Percentiles rank a stretch among this genome's conserved stretches.
phyloP scores from a whole-genome alignment of 768 basidiomycete species.

The Tulasnella sp. region DNA sequence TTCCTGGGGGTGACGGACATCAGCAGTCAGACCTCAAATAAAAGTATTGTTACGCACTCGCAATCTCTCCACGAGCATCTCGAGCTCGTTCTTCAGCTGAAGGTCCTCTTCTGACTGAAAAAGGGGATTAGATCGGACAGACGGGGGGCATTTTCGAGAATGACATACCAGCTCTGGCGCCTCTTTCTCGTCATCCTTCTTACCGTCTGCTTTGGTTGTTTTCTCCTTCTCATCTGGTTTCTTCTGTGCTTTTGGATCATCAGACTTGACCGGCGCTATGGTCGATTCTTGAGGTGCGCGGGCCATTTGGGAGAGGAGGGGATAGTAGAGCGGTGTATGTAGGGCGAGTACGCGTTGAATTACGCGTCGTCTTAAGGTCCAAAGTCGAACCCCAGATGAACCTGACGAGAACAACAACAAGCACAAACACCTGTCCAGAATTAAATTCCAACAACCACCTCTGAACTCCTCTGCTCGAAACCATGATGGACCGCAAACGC shows the following conservation, averaged over 20 bases:
- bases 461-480: neutral
- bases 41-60: conserved; percentile 54
- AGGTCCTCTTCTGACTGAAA: conserved; percentile 89
- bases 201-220: conserved; percentile 54
- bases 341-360: conserved; percentile 21
- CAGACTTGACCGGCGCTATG: conserved; percentile 52
- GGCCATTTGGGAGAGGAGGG: conserved; percentile 27
- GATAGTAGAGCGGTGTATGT: conserved; percentile 20
- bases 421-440: neutral
- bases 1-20: conserved; percentile 55
- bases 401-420: neutral
- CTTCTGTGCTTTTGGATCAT: conserved; percentile 72
- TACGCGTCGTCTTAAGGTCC: conserved; percentile 21
- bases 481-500: conserved; percentile 50
- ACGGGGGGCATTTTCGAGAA: neutral
- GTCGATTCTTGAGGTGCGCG: conserved; percentile 29
- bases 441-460: neutral
- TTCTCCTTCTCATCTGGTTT: conserved; percentile 45
- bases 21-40: neutral
- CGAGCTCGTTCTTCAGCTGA: conserved; percentile 88
- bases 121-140: conserved; percentile 2
- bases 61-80: conserved; percentile 92
- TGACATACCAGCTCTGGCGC: conserved; percentile 69
- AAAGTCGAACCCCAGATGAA: conserved; percentile 9
- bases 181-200: conserved; percentile 54